Evolutionary conservation across 345 rosid species (phyloP).

Genomic region (Eucalyptus coolabah): DNA sequence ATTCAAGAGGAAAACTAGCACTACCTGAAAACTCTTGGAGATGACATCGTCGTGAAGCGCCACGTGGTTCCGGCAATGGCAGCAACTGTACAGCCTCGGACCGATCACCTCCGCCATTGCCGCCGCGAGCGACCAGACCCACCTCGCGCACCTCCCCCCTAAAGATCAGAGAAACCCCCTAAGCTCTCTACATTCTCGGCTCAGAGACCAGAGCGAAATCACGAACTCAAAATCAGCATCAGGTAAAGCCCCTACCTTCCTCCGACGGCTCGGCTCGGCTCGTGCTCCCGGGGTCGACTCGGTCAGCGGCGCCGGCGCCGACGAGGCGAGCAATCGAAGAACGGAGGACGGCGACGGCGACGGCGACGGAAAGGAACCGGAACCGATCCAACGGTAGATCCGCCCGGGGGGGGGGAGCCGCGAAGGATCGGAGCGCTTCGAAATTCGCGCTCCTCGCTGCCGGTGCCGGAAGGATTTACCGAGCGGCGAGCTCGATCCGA

Average conservation of each 20-base stretch:
- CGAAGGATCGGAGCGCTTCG: background rate
- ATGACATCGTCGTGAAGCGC: constrained; percentile 6
- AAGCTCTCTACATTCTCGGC: background rate
- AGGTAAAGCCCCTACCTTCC: background rate
- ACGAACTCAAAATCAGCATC: background rate
- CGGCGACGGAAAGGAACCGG: background rate
- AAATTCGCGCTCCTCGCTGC: background rate
- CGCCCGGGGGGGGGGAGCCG: background rate
- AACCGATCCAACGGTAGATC: background rate
- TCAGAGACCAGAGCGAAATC: background rate
- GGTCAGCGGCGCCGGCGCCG: background rate
- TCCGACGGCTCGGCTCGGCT: background rate
- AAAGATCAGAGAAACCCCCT: background rate
- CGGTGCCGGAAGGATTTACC: background rate
- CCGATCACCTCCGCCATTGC: background rate
- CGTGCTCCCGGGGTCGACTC: background rate
- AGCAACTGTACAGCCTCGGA: constrained; percentile 7
- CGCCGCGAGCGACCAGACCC: background rate
- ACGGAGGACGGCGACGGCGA: background rate
- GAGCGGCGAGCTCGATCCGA: background rate
- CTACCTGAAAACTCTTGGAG: constrained; percentile 4
- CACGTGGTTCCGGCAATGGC: constrained; percentile 3
- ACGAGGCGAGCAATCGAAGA: background rate
- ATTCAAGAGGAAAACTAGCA: background rate
- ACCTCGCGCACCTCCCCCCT: background rate